phyloP scores from a whole-genome alignment of 2,329 filamentous ascomycete genomes.

The Didymella sp. region DNA sequence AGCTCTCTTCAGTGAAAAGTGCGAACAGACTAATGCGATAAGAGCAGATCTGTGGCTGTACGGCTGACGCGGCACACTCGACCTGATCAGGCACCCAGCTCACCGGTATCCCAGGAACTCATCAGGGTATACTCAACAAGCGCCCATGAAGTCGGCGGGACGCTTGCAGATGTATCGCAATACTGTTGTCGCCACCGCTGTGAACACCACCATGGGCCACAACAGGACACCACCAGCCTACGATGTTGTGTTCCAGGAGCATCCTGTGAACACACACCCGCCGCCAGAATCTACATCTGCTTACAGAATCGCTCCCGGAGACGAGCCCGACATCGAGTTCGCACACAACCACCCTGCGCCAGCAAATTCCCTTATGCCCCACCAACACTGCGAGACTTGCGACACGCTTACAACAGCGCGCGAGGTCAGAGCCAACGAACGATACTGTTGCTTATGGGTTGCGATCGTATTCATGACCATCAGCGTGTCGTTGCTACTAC shows the following conservation, averaged over 20 bases:
- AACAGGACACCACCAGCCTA: constrained; percentile 9
- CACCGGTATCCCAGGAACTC: background rate
- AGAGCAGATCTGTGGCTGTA: constrained; percentile 6
- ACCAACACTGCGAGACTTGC: constrained; percentile 16
- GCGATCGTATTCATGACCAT: constrained; percentile 5
- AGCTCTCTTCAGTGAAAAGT: background rate
- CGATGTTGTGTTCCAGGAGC: constrained; percentile 9
- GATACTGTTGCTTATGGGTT: constrained; percentile 10
- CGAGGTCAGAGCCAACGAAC: constrained; percentile 9
- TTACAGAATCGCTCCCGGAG: constrained; percentile 2
- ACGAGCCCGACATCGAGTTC: constrained; percentile 13
- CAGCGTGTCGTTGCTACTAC: background rate
- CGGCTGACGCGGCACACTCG: constrained; percentile 9
- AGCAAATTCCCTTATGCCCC: background rate
- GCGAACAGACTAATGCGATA: background rate
- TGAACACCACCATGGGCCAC: constrained; percentile 8
- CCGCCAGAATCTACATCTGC: background rate
- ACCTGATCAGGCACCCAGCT: constrained; percentile 10
- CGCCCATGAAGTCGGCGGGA: background rate
- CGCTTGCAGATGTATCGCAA: constrained; percentile 2
- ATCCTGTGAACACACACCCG: constrained; percentile 3
- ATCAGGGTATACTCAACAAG: constrained; percentile 2
- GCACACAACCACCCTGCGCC: constrained; percentile 5
- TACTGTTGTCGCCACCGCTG: background rate
- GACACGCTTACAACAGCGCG: constrained; percentile 13